Evolutionary conservation across 805 yeast species (phyloP), one percentile per base, ranked within the genome.

Genomic region (Ogataea angusta): DNA sequence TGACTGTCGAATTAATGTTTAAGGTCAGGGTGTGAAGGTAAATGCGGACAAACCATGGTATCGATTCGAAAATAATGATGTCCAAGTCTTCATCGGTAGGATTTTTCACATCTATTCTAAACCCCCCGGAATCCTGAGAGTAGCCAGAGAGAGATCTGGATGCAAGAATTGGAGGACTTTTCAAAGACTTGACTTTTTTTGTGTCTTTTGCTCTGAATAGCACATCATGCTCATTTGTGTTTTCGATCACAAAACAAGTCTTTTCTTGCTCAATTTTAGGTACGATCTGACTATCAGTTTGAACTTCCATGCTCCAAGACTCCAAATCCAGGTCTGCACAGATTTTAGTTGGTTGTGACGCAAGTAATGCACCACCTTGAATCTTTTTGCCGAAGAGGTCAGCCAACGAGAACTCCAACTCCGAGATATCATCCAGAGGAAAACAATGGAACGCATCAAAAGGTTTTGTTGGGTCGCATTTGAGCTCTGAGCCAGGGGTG

Each of bases 1-100:
- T 21, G 1, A 52, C 34, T 2, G 51, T 49, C 33, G 56, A 56
- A 22, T 57, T 61, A 7, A 49, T 57, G 10, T 51, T 56, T 3
- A 77, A 52, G 3, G 67, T 58, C 41, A 89, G 62, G 0, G 95
- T 79, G 51, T 87, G 89, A 30, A 93, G 63, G 55, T 85, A 93
- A 2, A 87, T 63, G 50, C 91, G 76, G 79, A 89, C 82, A 59
- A 78, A 93, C 98, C 98, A 93, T 0, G 99, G 99, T 21, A 89
- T 67, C 0, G 88, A 72, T 60, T 93, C 97, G 51, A 80, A 82
- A 52, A 85, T 85, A 1, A 78, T 63, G 33, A 90, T 68, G 2
- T 62, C 60, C 3, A 79, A 71, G 1, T 75, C 62, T 5, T 64
- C 60, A 3, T 48, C 49, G 0, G 78, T 64, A 1, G 88, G 85